Evolutionary conservation across 2,329 filamentous ascomycete genomes (phyloP).

Genomic region (Tolypocladium album): DNA sequence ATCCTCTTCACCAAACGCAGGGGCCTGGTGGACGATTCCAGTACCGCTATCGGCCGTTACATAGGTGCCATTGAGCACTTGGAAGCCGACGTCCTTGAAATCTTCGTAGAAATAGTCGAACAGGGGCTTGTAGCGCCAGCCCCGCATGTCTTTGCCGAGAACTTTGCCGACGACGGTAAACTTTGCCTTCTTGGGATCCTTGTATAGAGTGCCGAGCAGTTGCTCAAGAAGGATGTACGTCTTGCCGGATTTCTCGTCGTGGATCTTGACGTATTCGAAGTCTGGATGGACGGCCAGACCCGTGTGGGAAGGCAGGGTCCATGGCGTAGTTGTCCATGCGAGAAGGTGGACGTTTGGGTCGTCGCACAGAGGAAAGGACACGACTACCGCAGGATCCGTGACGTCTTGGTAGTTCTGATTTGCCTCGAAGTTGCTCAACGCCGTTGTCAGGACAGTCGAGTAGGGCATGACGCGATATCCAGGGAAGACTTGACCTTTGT

Average conservation of each 20-base stretch:
- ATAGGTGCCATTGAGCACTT: constrained; percentile 72
- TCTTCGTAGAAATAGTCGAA: constrained; percentile 87
- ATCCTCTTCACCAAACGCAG: constrained; percentile 93
- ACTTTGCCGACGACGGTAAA: constrained; percentile 73
- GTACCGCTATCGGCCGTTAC: constrained; percentile 86
- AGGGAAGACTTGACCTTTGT: constrained; percentile 82
- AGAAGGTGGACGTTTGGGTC: constrained; percentile 67
- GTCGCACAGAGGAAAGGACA: constrained; percentile 73
- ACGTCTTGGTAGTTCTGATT: constrained; percentile 93
- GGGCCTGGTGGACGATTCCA: constrained; percentile 87
- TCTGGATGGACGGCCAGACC: constrained; percentile 68
- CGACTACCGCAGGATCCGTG: constrained; percentile 80
- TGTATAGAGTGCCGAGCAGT: constrained; percentile 74
- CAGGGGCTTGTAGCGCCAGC: constrained; percentile 79
- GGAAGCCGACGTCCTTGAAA: constrained; percentile 77
- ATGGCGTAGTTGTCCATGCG: constrained; percentile 82
- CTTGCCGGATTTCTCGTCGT: constrained; percentile 71
- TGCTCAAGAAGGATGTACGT: constrained; percentile 79
- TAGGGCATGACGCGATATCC: constrained; percentile 92
- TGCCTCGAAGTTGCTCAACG: constrained; percentile 86
- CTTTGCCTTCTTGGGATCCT: constrained; percentile 91
- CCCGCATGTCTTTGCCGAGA: constrained; percentile 74
- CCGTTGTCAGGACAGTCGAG: constrained; percentile 80
- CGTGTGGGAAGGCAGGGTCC: constrained; percentile 77
- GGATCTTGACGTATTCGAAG: constrained; percentile 80